A percentile compares a stretch with the other conserved stretches of the same genome.
These are phyloP conservation scores for Eragrostis nindensis DNA, from an alignment of 176 grass and related monocot species.

Conservation along the genomic window DNA sequence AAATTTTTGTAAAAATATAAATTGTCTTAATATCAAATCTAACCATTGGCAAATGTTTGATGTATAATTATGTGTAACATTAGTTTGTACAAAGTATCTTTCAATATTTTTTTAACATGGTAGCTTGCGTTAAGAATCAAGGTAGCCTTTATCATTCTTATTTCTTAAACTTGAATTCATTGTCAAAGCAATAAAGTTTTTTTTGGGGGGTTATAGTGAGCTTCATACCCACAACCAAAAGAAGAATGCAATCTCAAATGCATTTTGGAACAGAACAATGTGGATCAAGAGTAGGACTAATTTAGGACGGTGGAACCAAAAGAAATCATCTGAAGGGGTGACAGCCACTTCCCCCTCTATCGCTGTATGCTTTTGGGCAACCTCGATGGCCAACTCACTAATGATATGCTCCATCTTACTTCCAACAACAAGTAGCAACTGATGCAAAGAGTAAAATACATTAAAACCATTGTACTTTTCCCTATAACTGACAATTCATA, in stretches of 20 bases:
- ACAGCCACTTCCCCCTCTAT: constrained; percentile 66
- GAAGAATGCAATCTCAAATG: constrained; percentile 83
- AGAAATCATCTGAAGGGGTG: constrained; percentile 67
- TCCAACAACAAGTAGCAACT: constrained; percentile 68
- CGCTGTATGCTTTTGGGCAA: constrained; percentile 55
- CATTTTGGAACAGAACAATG: constrained; percentile 78
- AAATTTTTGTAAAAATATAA: background rate
- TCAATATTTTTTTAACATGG: background rate
- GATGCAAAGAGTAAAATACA: background rate
- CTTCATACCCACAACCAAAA: constrained; percentile 69
- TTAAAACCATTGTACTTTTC: background rate
- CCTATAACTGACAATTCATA: background rate
- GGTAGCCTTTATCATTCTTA: background rate
- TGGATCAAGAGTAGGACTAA: constrained; percentile 81
- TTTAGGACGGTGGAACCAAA: constrained; percentile 75
- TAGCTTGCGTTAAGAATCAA: background rate
- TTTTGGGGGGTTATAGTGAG: background rate
- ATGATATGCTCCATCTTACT: constrained; percentile 93
- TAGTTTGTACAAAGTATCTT: background rate
- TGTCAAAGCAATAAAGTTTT: background rate
- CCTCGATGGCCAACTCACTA: constrained; percentile 66
- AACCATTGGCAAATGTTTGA: background rate
- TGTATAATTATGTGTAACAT: background rate
- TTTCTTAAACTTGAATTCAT: background rate
- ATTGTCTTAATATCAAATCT: background rate